These are phyloP conservation scores for Escallonia rubra DNA, from an alignment of 129 eudicot species.

Conservation along the genomic window DNA sequence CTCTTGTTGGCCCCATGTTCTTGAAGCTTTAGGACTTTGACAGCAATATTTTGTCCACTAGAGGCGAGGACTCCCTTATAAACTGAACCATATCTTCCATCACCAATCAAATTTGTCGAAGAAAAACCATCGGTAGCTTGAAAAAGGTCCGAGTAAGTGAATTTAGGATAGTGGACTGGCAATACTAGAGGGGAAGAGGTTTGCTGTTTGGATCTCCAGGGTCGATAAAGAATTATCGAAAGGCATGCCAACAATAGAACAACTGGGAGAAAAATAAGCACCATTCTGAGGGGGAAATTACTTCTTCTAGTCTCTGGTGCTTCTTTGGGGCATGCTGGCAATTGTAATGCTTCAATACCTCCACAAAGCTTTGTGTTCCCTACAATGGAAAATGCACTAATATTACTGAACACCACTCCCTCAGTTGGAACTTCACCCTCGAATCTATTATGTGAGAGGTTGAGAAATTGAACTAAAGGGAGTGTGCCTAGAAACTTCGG, in stretches of 20 bases:
- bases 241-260: background rate
- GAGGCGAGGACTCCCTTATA: conserved; percentile 20
- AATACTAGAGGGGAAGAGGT: background rate
- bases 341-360: conserved; percentile 10
- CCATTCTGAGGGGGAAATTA: background rate
- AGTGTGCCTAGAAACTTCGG: background rate
- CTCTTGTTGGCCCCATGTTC: conserved; percentile 23
- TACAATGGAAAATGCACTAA: conserved; percentile 16
- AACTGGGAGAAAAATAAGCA: background rate
- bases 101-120: conserved; percentile 18
- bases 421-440: conserved; percentile 19
- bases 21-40: conserved; percentile 25
- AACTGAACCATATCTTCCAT: conserved; percentile 28
- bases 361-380: conserved; percentile 24
- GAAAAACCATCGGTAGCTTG: conserved; percentile 30
- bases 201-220: background rate
- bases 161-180: conserved; percentile 17
- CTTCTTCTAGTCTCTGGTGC: background rate
- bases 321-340: conserved; percentile 11
- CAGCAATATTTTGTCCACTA: conserved; percentile 9
- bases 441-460: conserved; percentile 18
- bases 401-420: conserved; percentile 12
- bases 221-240: background rate
- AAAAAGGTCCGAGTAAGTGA: conserved; percentile 17
- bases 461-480: background rate